Base-by-base conservation (phyloP, 1,139 yeast species). In the Yamadazyma blattariae region DNA sequence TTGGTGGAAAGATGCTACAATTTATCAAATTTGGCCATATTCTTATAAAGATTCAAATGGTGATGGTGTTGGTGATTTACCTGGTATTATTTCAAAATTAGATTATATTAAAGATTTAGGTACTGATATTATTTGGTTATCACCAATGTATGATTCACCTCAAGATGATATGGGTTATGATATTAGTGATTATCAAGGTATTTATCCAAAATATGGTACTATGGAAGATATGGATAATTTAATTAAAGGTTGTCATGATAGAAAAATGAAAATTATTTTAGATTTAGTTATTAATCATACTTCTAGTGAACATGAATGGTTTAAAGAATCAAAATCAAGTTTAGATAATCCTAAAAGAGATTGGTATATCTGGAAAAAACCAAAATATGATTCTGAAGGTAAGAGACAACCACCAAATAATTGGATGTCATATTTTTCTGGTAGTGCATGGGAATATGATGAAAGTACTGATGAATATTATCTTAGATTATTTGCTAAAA, bases 121-220 rank as follows among this genome's bases (percentile, higher is more conserved):
- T 2, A 66, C 64, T 14, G 79, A 75, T 42, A 64, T 74, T 27
- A 57, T 77, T 32, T 78, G 83, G 83, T 57, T 77, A 42, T 71
- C 75, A 17, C 83, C 83, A 25, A 71, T 73, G 64, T 77, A 67
- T 54, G 77, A 74, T 42, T 73, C 80, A 1, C 83, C 84, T 5
- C 78, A 73, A 50, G 73, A 72, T 32, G 83, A 78, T 50, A 77
- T 77, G 83, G 84, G 84, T 2, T 78, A 78, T 51, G 84, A 77
- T 50, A 74, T 78, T 46, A 60, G 74, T 30, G 72, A 77, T 54
- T 78, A 77, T 52, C 66, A 73, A 48, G 62, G 56, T 12, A 67
- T 78, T 27, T 68, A 76, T 50, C 72, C 76, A 5, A 60, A 60
- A 41, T 78, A 75, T 50, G 83, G 83, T 30, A 66, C 77, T 12